Conservation (phyloP, 768 basidiomycete genomes). For the Lactarius hengduanensis region DNA sequence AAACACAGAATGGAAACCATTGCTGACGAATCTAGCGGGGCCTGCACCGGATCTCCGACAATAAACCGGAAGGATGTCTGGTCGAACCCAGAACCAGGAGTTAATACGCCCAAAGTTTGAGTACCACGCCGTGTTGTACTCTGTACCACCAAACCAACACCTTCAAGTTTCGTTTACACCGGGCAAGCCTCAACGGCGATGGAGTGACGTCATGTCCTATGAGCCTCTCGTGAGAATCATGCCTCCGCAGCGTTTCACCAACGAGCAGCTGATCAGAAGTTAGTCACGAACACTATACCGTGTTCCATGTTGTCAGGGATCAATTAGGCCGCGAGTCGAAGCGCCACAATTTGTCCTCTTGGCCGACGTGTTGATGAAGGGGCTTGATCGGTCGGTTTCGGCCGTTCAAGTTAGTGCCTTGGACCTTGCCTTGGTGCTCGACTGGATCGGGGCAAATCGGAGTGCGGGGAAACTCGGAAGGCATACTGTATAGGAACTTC, state of each 20-base stretch:
- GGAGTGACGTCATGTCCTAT: neutral
- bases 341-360: neutral
- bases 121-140: neutral
- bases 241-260: neutral
- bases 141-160: neutral
- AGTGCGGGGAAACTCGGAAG: neutral
- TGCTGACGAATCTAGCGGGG: constrained; percentile 21
- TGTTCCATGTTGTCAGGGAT: neutral
- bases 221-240: neutral
- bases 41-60: neutral
- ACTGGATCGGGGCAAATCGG: neutral
- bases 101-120: neutral
- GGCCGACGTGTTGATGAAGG: no score
- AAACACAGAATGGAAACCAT: neutral
- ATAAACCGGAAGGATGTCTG: neutral
- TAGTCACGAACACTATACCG: neutral
- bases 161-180: neutral
- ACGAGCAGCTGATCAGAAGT: neutral
- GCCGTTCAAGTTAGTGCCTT: neutral
- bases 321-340: neutral
- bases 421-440: neutral
- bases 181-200: neutral
- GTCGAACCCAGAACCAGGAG: neutral
- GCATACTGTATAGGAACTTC: neutral
- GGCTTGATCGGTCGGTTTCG: neutral